Conservation (phyloP, 2,329 filamentous ascomycete genomes). For the Cladosporium sp. region DNA sequence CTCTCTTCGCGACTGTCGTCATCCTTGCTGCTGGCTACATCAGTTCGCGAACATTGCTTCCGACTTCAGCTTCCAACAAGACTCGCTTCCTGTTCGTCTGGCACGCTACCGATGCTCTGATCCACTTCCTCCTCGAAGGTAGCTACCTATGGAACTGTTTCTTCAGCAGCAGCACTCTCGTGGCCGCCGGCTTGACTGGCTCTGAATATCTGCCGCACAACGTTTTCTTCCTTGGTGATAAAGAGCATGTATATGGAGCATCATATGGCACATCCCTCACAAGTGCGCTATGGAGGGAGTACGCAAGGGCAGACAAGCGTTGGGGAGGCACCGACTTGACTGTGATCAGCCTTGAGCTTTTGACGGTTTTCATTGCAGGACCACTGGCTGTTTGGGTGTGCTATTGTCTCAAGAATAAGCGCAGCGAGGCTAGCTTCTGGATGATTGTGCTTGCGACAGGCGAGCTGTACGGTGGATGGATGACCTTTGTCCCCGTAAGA, state of each 20-base stretch:
- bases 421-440: constrained; percentile 50
- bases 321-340: constrained; percentile 58
- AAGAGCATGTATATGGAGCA: constrained; percentile 55
- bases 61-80: constrained; percentile 50
- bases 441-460: constrained; percentile 57
- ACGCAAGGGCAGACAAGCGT: constrained; percentile 59
- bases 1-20: constrained; percentile 50
- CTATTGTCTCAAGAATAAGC: constrained; percentile 37
- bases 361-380: constrained; percentile 58
- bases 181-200: constrained; percentile 24
- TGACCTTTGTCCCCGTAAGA: constrained; percentile 13
- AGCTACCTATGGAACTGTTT: constrained; percentile 93
- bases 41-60: constrained; percentile 48
- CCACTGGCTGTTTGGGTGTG: constrained; percentile 57
- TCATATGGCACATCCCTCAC: constrained; percentile 53
- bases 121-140: constrained; percentile 87
- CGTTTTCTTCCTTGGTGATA: constrained; percentile 51
- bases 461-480: constrained; percentile 56
- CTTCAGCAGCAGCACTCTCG: constrained; percentile 57
- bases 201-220: constrained; percentile 43
- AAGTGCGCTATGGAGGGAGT: constrained; percentile 60
- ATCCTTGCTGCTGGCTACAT: constrained; percentile 52
- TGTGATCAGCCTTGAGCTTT: constrained; percentile 56
- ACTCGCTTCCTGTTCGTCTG: constrained; percentile 82
- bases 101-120: constrained; percentile 89